A percentile compares a stretch with the other conserved stretches of the same genome.
Evolutionary conservation across 257 asterid genomes (phyloP).

Genomic region (Gentiana straminea): DNA sequence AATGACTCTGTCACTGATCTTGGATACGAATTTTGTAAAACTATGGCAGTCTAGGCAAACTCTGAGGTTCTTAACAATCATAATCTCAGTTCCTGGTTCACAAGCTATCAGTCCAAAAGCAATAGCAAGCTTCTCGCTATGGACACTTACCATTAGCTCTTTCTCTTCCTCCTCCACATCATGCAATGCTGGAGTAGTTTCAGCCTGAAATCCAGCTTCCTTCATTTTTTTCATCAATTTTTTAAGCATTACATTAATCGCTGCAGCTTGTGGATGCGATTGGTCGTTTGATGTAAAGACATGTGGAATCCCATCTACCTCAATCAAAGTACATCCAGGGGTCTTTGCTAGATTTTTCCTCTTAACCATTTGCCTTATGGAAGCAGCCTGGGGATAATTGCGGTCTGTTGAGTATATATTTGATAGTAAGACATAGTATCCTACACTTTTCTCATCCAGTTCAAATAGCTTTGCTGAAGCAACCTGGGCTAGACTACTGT

Average conservation of each 20-base stretch:
- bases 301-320: constrained; percentile 58
- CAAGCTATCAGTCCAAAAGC: constrained; percentile 60
- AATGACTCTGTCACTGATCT: constrained; percentile 46
- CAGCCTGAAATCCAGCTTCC: constrained; percentile 64
- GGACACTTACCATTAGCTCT: constrained; percentile 71
- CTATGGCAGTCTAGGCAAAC: constrained; percentile 90
- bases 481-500: constrained; percentile 46
- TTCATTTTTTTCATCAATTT: constrained; percentile 48
- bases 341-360: constrained; percentile 41
- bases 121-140: constrained; percentile 87
- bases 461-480: constrained; percentile 60
- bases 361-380: constrained; percentile 51
- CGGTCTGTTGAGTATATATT: constrained; percentile 54
- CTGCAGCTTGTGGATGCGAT: constrained; percentile 43
- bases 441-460: constrained; percentile 65
- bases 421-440: constrained; percentile 71
- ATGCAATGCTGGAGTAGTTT: constrained; percentile 59
- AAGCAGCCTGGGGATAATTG: constrained; percentile 77
- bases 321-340: constrained; percentile 76
- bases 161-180: constrained; percentile 96
- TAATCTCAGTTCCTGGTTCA: constrained; percentile 54
- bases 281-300: constrained; percentile 58
- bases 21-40: constrained; percentile 70
- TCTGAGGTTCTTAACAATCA: constrained; percentile 78
- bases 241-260: constrained; percentile 34